Conservation (phyloP, 805 yeast species). For the Starmera dryadoides region DNA sequence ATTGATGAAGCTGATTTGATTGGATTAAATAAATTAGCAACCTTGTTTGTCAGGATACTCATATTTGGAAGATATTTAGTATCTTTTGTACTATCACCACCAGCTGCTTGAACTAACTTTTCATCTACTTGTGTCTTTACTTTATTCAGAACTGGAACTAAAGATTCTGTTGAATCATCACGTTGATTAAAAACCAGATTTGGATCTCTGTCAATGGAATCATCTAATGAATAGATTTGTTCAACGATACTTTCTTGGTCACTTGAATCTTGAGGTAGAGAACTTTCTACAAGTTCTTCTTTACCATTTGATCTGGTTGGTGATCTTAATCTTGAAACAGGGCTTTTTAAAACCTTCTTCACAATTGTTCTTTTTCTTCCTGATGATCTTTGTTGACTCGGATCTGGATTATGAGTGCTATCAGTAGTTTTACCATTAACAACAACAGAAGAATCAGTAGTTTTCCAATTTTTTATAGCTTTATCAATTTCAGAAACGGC, state of each 20-base stretch:
- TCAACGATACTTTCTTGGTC: background rate
- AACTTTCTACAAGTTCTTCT: background rate
- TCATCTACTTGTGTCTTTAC: too few relatives aligned
- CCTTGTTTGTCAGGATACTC: constrained; percentile 14
- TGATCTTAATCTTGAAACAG: background rate
- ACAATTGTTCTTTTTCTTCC: background rate
- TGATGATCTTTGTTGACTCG: background rate
- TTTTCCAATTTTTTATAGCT: constrained; percentile 26
- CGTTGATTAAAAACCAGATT: too few relatives aligned
- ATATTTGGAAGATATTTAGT: too few relatives aligned
- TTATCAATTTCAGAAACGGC: constrained; percentile 34
- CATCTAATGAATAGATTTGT: too few relatives aligned
- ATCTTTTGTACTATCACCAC: too few relatives aligned
- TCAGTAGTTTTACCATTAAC: constrained; percentile 5
- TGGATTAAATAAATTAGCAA: too few relatives aligned
- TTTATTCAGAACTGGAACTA: too few relatives aligned
- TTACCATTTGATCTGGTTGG: background rate
- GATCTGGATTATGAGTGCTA: constrained; percentile 4
- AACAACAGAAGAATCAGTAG: background rate
- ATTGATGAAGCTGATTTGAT: constrained; percentile 25
- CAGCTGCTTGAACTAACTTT: too few relatives aligned
- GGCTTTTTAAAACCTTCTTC: background rate
- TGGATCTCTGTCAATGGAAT: too few relatives aligned
- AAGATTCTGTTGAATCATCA: too few relatives aligned
- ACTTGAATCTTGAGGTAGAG: too few relatives aligned